These are phyloP conservation scores for Gentiana straminea DNA, from an alignment of 257 asterid genomes.

Conservation along the genomic window DNA sequence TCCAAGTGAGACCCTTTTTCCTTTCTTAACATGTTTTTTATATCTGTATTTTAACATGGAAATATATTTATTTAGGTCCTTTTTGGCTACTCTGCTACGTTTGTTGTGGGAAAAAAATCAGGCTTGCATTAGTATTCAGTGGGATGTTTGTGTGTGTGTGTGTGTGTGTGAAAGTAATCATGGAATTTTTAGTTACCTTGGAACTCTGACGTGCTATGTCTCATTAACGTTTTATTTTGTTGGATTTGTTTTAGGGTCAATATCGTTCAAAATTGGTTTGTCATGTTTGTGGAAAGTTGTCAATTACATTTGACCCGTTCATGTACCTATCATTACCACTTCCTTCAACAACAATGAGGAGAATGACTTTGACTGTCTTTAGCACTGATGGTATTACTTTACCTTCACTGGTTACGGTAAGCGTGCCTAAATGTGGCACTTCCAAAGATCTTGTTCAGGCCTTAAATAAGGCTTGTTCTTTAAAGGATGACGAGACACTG, in stretches of 20 bases:
- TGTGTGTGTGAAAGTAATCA: no score
- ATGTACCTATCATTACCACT: conserved; percentile 63
- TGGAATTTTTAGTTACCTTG: not conserved
- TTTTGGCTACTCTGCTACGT: not conserved
- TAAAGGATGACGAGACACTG: conserved; percentile 46
- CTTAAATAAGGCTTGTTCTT: conserved; percentile 32
- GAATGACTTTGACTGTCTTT: conserved; percentile 47
- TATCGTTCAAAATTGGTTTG: conserved; percentile 58
- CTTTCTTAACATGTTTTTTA: conserved; percentile 8
- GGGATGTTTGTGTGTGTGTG: no score
- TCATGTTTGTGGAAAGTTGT: conserved; percentile 48
- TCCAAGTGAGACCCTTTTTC: conserved; percentile 28
- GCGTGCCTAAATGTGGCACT: conserved; percentile 46
- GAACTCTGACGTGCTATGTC: not conserved
- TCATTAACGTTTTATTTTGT: conserved; percentile 1
- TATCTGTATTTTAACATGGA: not conserved
- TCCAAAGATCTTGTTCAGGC: conserved; percentile 45
- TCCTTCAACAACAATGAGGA: conserved; percentile 40
- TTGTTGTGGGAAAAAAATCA: no score
- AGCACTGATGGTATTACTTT: conserved; percentile 38
- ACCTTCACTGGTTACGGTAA: conserved; percentile 32
- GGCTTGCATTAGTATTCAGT: no score
- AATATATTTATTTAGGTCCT: not conserved
- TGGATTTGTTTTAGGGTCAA: conserved; percentile 48
- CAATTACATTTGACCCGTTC: conserved; percentile 59